A percentile compares a stretch with the other conserved stretches of the same genome.
phyloP scores from a whole-genome alignment of 306 rosid genomes.

The Sindora glabra region DNA sequence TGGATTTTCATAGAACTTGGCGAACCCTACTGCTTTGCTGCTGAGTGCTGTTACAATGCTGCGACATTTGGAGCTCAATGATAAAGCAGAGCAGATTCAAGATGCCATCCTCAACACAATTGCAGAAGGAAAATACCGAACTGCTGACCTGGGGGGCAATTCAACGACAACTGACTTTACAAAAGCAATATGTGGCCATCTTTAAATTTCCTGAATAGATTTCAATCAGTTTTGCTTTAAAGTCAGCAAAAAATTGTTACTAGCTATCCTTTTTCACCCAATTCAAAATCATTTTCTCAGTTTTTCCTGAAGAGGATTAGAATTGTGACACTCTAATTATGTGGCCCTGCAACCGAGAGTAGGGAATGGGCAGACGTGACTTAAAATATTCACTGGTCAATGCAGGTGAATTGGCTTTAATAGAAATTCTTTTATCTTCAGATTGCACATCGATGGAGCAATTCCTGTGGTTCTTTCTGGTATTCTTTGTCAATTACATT shows the following conservation, averaged over 20 bases:
- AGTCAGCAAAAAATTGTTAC: conserved; percentile 21
- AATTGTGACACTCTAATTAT: conserved; percentile 27
- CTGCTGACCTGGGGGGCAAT: conserved; percentile 90
- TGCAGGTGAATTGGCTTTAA: conserved; percentile 1
- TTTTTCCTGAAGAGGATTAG: conserved; percentile 26
- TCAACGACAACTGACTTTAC: conserved; percentile 77
- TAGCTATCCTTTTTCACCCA: conserved; percentile 22
- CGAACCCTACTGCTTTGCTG: conserved; percentile 92
- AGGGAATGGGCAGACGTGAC: conserved; percentile 14
- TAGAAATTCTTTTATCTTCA: background rate
- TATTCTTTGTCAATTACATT: background rate
- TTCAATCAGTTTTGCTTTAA: conserved; percentile 16
- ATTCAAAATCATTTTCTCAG: too few relatives aligned
- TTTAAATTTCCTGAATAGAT: conserved; percentile 31
- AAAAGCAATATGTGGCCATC: conserved; percentile 70
- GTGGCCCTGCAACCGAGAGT: conserved; percentile 14
- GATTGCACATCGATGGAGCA: conserved; percentile 18
- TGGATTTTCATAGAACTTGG: conserved; percentile 62
- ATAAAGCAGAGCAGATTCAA: conserved; percentile 79
- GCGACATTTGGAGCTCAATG: conserved; percentile 73
- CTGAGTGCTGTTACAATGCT: conserved; percentile 83
- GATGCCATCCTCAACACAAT: conserved; percentile 75
- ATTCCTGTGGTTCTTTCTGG: background rate
- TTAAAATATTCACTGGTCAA: conserved; percentile 10
- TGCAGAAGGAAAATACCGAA: conserved; percentile 85